These are phyloP conservation scores for Cordyceps farinosa DNA, from an alignment of 2,329 filamentous ascomycete genomes.

Conservation along the genomic window DNA sequence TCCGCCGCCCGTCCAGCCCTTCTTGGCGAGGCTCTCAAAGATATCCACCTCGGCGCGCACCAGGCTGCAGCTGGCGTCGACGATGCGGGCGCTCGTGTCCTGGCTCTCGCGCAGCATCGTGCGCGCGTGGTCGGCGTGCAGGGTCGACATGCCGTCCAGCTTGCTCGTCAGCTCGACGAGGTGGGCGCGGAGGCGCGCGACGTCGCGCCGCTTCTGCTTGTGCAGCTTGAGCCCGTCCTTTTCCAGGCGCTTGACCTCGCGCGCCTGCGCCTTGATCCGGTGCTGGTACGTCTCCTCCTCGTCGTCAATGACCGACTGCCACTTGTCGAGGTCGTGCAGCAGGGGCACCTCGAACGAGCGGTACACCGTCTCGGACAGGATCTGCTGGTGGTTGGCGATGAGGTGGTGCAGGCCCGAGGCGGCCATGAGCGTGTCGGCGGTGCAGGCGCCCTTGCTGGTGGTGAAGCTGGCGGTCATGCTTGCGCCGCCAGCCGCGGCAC, in stretches of 20 bases:
- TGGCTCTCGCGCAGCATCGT: conserved; percentile 60
- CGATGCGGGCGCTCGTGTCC: conserved; percentile 58
- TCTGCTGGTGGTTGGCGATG: conserved; percentile 67
- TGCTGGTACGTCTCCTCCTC: conserved; percentile 59
- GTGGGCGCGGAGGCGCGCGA: conserved; percentile 59
- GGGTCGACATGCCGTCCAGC: conserved; percentile 58
- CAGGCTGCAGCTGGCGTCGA: conserved; percentile 62
- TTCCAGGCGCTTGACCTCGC: conserved; percentile 61
- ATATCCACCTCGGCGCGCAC: conserved; percentile 68
- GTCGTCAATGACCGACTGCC: conserved; percentile 60
- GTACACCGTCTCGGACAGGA: conserved; percentile 66
- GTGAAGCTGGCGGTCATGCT: conserved; percentile 46
- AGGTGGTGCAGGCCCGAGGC: conserved; percentile 64
- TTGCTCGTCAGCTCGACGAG: conserved; percentile 60
- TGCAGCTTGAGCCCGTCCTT: conserved; percentile 63
- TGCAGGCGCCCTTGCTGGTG: conserved; percentile 48
- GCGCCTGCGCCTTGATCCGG: conserved; percentile 51
- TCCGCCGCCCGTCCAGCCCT: conserved; percentile 65
- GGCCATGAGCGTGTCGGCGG: conserved; percentile 59
- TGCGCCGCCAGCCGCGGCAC: conserved; percentile 32
- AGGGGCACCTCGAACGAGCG: conserved; percentile 65
- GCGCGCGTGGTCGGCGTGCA: conserved; percentile 60
- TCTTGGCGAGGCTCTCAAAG: conserved; percentile 62
- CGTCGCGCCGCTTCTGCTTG: conserved; percentile 56
- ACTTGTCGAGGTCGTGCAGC: conserved; percentile 65